Conservation (phyloP, 192 early-diverging fungal genomes). For the Mortierella antarctica region DNA sequence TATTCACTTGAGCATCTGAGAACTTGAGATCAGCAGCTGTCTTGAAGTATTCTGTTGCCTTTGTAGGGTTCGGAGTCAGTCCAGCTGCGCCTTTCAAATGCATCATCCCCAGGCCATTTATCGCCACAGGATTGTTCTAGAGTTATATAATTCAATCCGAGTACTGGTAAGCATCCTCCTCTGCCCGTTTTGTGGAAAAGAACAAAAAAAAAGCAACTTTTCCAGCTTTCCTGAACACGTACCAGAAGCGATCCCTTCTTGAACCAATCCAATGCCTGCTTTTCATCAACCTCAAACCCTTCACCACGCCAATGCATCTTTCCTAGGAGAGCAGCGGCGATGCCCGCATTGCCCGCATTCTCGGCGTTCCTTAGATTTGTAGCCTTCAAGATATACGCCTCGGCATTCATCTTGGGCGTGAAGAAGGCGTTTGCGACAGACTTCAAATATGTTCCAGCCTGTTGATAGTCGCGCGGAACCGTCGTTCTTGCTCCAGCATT, state of each 20-base stretch:
- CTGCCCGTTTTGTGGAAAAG: too few species aligned
- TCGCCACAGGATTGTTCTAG: slow-evolving; percentile 69
- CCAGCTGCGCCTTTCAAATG: slow-evolving; percentile 72
- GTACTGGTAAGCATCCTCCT: neutral
- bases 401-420: slow-evolving; percentile 23
- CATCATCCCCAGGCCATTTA: slow-evolving; percentile 89
- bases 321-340: slow-evolving; percentile 85
- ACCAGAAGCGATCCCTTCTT: slow-evolving; percentile 68
- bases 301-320: slow-evolving; percentile 94
- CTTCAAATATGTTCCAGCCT: slow-evolving; percentile 71
- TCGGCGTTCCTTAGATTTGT: slow-evolving; percentile 4
- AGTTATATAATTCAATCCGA: neutral
- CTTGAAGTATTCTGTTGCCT: slow-evolving; percentile 73
- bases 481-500: slow-evolving; percentile 46
- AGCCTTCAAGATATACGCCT: slow-evolving; percentile 16
- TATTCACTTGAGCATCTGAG: slow-evolving; percentile 83
- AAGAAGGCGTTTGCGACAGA: slow-evolving; percentile 64
- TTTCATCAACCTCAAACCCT: slow-evolving; percentile 70
- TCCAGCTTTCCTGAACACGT: neutral
- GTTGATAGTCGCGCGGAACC: slow-evolving; percentile 65
- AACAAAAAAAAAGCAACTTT: too few species aligned
- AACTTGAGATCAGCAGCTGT: slow-evolving; percentile 76
- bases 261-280: slow-evolving; percentile 83
- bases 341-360: slow-evolving; percentile 62
- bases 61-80: slow-evolving; percentile 55